Conservation (phyloP, 257 asterid species). For the Phtheirospermum japonicum region DNA sequence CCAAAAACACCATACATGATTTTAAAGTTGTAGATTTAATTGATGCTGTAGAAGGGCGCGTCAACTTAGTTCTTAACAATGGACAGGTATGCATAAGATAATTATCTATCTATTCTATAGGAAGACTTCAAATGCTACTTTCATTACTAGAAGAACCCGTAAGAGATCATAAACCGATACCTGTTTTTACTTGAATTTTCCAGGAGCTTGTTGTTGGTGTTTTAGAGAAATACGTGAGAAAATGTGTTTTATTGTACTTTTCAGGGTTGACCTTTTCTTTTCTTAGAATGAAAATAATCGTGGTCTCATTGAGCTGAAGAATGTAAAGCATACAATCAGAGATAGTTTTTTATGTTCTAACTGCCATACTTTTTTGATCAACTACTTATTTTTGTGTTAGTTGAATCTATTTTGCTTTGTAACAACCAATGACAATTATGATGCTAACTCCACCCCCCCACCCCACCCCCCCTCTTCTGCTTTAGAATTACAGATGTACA, state of each 20-base stretch:
- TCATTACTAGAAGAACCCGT: not conserved
- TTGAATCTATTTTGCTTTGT: conserved; percentile 6
- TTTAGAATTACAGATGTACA: conserved; percentile 76
- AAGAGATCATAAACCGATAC: conserved; percentile 10
- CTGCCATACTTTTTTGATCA: not conserved
- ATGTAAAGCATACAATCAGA: not conserved
- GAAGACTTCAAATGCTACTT: conserved; percentile 10
- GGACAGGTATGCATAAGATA: conserved; percentile 56
- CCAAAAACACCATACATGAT: conserved; percentile 35
- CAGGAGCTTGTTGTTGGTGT: conserved; percentile 22
- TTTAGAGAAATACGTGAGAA: not conserved
- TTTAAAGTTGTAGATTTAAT: conserved; percentile 60
- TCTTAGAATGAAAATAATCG: not conserved
- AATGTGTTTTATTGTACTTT: conserved; percentile 5
- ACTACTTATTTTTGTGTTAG: not conserved
- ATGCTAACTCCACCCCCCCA: conserved; percentile 18
- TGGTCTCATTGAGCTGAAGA: conserved; percentile 4
- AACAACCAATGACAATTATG: conserved; percentile 22
- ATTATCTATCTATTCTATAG: conserved; percentile 5
- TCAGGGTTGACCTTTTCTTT: not conserved
- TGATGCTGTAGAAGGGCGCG: conserved; percentile 83
- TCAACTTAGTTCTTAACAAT: conserved; percentile 57
- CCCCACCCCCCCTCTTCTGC: conserved; percentile 26
- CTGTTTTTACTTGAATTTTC: not conserved
- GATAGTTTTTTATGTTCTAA: conserved; percentile 6